A percentile compares a stretch with the other conserved stretches of the same genome.
Evolutionary conservation across 2,329 filamentous ascomycete species (phyloP).

Genomic region (Aspergillus fumigatus): DNA sequence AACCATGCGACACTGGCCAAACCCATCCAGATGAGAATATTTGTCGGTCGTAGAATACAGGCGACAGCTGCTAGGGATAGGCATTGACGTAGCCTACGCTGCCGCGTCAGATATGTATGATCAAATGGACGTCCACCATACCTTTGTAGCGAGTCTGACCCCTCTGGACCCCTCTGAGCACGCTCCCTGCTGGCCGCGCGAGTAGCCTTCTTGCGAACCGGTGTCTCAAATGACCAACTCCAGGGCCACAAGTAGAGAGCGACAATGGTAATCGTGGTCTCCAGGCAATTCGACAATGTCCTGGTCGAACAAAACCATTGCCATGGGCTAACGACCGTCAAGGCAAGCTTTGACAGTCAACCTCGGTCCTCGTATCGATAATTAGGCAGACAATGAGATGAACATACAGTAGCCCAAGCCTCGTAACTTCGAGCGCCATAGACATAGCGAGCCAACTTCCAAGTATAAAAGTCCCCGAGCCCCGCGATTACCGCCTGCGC

Average conservation of each 20-base stretch:
- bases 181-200: slow-evolving; percentile 7
- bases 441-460: slow-evolving; percentile 69
- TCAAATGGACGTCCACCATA: slow-evolving; percentile 16
- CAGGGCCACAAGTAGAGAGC: slow-evolving; percentile 86
- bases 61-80: slow-evolving; percentile 74
- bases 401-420: slow-evolving; percentile 63
- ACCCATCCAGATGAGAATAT: slow-evolving; percentile 75
- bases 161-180: slow-evolving; percentile 1
- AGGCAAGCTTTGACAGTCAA: slow-evolving; percentile 54
- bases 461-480: slow-evolving; percentile 78
- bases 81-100: slow-evolving; percentile 54
- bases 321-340: slow-evolving; percentile 78
- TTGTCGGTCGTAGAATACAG: slow-evolving; percentile 84
- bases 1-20: slow-evolving; percentile 55
- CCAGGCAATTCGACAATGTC: slow-evolving; percentile 89
- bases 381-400: background rate
- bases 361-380: background rate
- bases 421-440: slow-evolving; percentile 62
- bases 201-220: slow-evolving; percentile 15
- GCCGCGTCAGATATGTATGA: slow-evolving; percentile 1
- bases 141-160: slow-evolving; percentile 18
- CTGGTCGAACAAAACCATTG: slow-evolving; percentile 94
- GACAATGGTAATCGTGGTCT: slow-evolving; percentile 77
- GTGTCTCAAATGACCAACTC: slow-evolving; percentile 55
- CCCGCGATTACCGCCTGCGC: slow-evolving; percentile 75